phyloP scores from a whole-genome alignment of 139 green algal species.

The Desmodesmus armatus region DNA sequence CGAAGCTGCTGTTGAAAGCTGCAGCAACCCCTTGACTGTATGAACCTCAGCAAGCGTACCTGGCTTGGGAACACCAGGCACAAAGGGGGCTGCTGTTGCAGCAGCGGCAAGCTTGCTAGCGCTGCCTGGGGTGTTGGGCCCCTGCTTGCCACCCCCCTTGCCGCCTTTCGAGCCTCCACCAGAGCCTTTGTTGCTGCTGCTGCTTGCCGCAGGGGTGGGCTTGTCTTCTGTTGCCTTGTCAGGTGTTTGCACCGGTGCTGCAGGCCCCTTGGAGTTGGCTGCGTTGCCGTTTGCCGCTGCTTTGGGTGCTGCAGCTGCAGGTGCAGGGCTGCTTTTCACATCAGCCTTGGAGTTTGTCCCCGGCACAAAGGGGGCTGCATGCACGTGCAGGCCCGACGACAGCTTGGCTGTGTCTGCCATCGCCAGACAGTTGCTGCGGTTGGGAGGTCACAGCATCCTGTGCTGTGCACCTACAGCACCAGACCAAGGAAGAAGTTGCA shows the following conservation, averaged over 20 bases:
- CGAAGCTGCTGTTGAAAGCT: too few relatives aligned
- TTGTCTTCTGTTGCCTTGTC: neutral
- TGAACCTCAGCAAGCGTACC: neutral
- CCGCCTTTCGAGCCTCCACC: neutral
- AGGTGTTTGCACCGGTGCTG: too few relatives aligned
- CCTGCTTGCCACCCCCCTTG: conserved; percentile 15
- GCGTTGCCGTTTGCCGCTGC: neutral
- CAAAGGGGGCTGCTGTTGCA: conserved; percentile 27
- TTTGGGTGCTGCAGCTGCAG: neutral
- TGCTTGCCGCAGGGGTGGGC: neutral
- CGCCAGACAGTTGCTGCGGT: too few relatives aligned
- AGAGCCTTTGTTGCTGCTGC: neutral
- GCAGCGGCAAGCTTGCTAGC: conserved; percentile 31
- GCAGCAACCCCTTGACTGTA: neutral
- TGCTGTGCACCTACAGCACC: too few relatives aligned
- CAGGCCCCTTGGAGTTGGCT: too few relatives aligned
- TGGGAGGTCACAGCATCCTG: too few relatives aligned
- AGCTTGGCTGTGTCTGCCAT: conserved; percentile 28
- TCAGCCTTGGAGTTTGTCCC: too few relatives aligned
- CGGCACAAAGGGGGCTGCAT: conserved; percentile 18
- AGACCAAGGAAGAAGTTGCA: too few relatives aligned
- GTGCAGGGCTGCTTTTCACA: neutral
- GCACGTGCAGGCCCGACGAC: conserved; percentile 23
- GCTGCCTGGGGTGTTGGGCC: too few relatives aligned
- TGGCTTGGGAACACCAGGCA: conserved; percentile 12